Evolutionary conservation across 202 grass and related monocot genomes (phyloP).

Genomic region (Hordeum pubiflorum): DNA sequence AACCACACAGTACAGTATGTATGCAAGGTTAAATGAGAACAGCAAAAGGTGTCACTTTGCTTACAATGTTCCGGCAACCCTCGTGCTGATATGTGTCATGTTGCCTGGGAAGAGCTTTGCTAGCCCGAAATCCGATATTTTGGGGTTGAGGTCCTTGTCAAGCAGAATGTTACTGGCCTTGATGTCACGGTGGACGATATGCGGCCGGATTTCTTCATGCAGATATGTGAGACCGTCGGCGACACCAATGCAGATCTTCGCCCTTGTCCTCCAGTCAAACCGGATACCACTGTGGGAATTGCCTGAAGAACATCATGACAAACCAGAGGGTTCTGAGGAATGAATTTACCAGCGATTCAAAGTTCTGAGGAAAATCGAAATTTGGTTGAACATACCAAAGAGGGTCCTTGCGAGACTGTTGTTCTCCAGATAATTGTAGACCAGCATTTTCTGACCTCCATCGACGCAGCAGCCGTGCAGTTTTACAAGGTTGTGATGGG

Average conservation of each 20-base stretch:
- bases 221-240: slow-evolving; percentile 59
- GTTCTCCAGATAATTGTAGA: slow-evolving; percentile 81
- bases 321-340: slow-evolving; percentile 1
- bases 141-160: slow-evolving; percentile 62
- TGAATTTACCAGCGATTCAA: background rate
- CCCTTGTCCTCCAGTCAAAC: slow-evolving; percentile 57
- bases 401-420: slow-evolving; percentile 77
- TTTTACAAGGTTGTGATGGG: slow-evolving; percentile 67
- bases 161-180: slow-evolving; percentile 85
- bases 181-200: slow-evolving; percentile 78
- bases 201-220: slow-evolving; percentile 54
- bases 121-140: slow-evolving; percentile 79
- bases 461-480: slow-evolving; percentile 67
- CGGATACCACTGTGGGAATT: slow-evolving; percentile 38
- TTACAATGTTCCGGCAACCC: slow-evolving; percentile 90
- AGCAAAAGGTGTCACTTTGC: slow-evolving; percentile 3
- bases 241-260: slow-evolving; percentile 61
- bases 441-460: slow-evolving; percentile 59
- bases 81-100: slow-evolving; percentile 76
- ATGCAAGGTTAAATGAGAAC: background rate
- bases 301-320: slow-evolving; percentile 38
- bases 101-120: slow-evolving; percentile 67
- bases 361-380: background rate
- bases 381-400: slow-evolving; percentile 44
- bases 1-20: background rate